Evolutionary conservation across 2,329 filamentous ascomycete genomes (phyloP), one percentile per base, ranked within the genome.

Genomic region (Talaromyces pinophilus): DNA sequence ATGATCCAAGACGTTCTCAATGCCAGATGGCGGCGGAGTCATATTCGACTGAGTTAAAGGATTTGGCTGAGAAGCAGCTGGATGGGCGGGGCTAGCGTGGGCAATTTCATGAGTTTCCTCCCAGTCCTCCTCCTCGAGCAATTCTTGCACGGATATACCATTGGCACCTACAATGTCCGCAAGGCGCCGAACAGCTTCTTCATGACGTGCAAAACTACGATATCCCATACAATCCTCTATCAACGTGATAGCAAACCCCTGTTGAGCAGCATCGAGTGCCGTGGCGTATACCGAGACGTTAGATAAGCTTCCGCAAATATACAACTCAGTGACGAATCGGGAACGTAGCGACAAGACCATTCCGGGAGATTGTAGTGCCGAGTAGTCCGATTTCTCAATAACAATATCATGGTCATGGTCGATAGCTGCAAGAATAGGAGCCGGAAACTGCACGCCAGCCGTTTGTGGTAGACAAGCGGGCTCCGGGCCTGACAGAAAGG

Each of bases 281-380:
- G 94, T 97, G 7, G 95, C 94, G 75, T 95, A 93, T 57, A 98
- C 89, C 38, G 93, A 93, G 42, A 96, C 83, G 73, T 98, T 97
- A 52, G 90, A 92, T 59, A 96, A 85, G 54, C 91, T 90, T 25
- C 95, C 95, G 73, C 92, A 96, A 28, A 98, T 86, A 78, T 91
- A 97, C 13, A 99, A 82, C 72, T 97, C 91, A 1, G 93, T 97
- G 67, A 96, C 88, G 70, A 97, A 89, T 69, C 89, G 91, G n/a
- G 88, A 88, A n/a, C 93, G 87, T 55, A 98, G 81, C n/a, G 88
- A 84, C 60, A 90, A 84, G 7, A 98, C 84, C 17, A 98, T 83
- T 59, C 86, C 85, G 0, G 90, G 92, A 8, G 87, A 87, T 63
- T 88, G 86, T 74, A 98, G 93, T 15, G 93, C 93, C 3, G 95